Evolutionary conservation across 108 stramenopile genomes (phyloP).

Genomic region (Cyclostephanos tholiformis): DNA sequence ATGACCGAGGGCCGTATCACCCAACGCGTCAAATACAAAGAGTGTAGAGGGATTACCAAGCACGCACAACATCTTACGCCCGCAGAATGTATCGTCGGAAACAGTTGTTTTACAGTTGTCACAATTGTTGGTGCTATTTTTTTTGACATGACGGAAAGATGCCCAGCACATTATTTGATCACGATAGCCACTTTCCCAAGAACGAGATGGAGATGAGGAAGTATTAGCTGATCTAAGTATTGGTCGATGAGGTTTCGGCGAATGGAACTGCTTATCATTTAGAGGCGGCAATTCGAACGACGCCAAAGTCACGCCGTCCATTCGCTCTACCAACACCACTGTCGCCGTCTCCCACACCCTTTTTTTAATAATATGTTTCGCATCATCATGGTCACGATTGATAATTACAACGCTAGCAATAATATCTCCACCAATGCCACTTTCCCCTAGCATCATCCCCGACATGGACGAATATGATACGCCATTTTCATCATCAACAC

Average conservation of each 20-base stretch:
- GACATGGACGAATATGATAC: background rate
- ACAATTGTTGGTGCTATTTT: background rate
- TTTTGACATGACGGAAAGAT: constrained; percentile 48
- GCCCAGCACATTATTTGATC: constrained; percentile 68
- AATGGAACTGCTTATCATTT: background rate
- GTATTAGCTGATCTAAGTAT: background rate
- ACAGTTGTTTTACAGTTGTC: background rate
- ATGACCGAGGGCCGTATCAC: constrained; percentile 14
- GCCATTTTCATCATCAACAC: background rate
- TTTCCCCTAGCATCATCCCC: background rate
- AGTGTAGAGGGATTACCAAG: constrained; percentile 60
- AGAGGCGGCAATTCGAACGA: constrained; percentile 12
- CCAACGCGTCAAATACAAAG: constrained; percentile 68
- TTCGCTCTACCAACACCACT: background rate
- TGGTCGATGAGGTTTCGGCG: background rate
- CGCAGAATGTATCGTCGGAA: constrained; percentile 1
- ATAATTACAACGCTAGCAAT: background rate
- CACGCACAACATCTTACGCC: constrained; percentile 69
- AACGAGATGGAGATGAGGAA: background rate
- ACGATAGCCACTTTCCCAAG: constrained; percentile 1
- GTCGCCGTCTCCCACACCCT: background rate
- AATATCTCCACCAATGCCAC: background rate
- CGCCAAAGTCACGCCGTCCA: constrained; percentile 3
- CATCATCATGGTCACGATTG: background rate
- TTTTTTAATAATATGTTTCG: background rate